Base-by-base conservation (phyloP, 2,329 filamentous ascomycete genomes). In the Chalara sp. region DNA sequence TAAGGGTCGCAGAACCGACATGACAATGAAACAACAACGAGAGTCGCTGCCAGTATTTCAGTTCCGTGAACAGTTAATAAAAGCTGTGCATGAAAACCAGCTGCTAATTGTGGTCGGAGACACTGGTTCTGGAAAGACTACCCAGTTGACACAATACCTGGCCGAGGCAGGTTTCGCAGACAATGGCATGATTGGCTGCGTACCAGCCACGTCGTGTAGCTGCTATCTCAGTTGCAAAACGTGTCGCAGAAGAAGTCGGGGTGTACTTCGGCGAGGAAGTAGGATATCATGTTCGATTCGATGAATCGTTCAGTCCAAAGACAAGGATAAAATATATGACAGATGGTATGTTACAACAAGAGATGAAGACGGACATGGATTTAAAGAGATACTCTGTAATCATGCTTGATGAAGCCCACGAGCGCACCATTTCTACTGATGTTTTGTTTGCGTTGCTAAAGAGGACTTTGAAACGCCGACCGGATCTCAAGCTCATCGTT, bases 251-350 rank as follows among this genome's bases (percentile, higher is more conserved):
- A 65, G 93, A 99, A 71, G 89, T 97, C 53, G 92, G 93, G 12
- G 92, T 61, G 79, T 85, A 56, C 78, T 97, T 10, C n/a, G 93
- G 93, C 33, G 83, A 91, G 50, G 91, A 96, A 66, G 92, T 99
- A 56, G 93, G 93, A 49, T 99, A 99, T 67, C 96, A 88, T 6
- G 96, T 99, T 65, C 89, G 93, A 66, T 99, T 99, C 65, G 93
- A 99, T 65, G 93, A 99, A 70, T 87, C 85, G 66, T 96, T 92
- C 0, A 88, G 85, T 57, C 83, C 89, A 2, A 79, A 84, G 13
- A 99, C 93, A 1, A 89, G 85, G 64, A 96, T 99, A 74, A 99
- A 99, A 73, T 99, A 99, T 72, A 96, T 99, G 92, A 99, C 93
- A 12, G 93, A 99, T 63, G 93, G 93, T 65, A 95, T 97, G 86